Conservation (phyloP, 2,329 filamentous ascomycete genomes). For the Tolypocladium cylindrosporum region DNA sequence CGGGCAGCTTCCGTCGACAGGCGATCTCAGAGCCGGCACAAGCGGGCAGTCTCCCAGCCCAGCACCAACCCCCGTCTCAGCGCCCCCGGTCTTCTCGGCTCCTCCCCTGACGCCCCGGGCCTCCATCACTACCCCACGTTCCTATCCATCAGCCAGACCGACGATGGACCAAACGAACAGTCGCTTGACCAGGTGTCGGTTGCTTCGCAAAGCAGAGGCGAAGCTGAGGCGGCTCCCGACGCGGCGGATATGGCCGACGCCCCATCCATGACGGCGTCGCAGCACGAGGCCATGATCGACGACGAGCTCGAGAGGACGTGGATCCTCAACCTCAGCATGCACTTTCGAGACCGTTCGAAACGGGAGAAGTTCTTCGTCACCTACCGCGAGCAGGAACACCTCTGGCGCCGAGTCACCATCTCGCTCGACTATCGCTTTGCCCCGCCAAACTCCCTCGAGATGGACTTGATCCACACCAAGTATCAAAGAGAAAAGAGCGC, state of each 20-base stretch:
- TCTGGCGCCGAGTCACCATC: constrained; percentile 83
- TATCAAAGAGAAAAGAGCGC: constrained; percentile 88
- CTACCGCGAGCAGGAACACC: constrained; percentile 68
- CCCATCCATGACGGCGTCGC: constrained; percentile 38
- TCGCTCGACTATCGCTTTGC: constrained; percentile 86
- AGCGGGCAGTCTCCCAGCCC: constrained; percentile 12
- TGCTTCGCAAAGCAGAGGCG: neutral
- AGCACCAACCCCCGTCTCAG: constrained; percentile 31
- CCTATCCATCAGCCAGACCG: constrained; percentile 7
- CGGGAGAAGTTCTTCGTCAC: constrained; percentile 98
- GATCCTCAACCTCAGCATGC: constrained; percentile 98
- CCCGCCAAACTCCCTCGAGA: constrained; percentile 72
- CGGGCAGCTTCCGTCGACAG: constrained; percentile 60
- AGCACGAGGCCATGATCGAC: constrained; percentile 56
- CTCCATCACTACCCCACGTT: constrained; percentile 8
- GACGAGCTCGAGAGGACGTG: constrained; percentile 79
- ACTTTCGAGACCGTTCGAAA: constrained; percentile 86
- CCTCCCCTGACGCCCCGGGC: constrained; percentile 10
- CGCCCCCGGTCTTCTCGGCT: constrained; percentile 33
- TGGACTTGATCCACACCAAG: constrained; percentile 64
- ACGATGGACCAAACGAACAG: constrained; percentile 1
- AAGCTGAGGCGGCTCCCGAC: constrained; percentile 12
- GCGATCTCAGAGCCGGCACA: constrained; percentile 25
- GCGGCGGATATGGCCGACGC: constrained; percentile 25
- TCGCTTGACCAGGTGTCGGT: neutral